phyloP scores from a whole-genome alignment of 768 basidiomycete species.

The Dioszegia crocea region DNA sequence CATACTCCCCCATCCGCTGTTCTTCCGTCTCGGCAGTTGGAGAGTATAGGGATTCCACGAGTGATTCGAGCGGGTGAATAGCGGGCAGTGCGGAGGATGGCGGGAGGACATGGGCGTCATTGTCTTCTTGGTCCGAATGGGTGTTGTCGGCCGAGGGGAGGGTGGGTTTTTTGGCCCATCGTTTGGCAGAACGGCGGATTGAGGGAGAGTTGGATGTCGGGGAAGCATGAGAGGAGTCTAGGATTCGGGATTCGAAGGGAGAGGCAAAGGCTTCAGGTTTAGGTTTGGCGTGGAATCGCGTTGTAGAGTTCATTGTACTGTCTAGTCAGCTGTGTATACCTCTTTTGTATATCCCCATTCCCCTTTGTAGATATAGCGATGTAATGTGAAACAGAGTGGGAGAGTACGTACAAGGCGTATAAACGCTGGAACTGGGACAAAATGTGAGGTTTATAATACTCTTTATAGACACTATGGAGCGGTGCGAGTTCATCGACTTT shows the following conservation, averaged over 20 bases:
- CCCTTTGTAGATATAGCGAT: not conserved
- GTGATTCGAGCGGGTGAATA: slow-evolving; percentile 56
- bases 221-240: not conserved
- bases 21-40: slow-evolving; percentile 25
- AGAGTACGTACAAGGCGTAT: slow-evolving; percentile 42
- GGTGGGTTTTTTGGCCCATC: slow-evolving; percentile 4
- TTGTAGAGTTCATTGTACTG: slow-evolving; percentile 50
- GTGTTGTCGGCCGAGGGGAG: not conserved
- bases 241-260: slow-evolving; percentile 42
- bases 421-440: slow-evolving; percentile 47
- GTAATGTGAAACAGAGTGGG: not conserved
- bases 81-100: not conserved
- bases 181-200: slow-evolving; percentile 3
- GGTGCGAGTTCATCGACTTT: slow-evolving; percentile 55
- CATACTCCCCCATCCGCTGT: slow-evolving; percentile 33
- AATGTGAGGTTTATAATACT: slow-evolving; percentile 64
- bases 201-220: not conserved
- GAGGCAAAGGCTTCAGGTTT: slow-evolving; percentile 24
- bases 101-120: not conserved
- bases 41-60: slow-evolving; percentile 57
- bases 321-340: not conserved
- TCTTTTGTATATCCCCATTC: not conserved
- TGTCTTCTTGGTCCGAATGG: not conserved
- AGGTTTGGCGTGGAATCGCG: slow-evolving; percentile 38
- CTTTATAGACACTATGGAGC: slow-evolving; percentile 57